A percentile compares a stretch with the other conserved stretches of the same genome.
These are phyloP conservation scores for Aspergillus caelatus DNA, from an alignment of 2,329 filamentous ascomycete species.

Conservation along the genomic window DNA sequence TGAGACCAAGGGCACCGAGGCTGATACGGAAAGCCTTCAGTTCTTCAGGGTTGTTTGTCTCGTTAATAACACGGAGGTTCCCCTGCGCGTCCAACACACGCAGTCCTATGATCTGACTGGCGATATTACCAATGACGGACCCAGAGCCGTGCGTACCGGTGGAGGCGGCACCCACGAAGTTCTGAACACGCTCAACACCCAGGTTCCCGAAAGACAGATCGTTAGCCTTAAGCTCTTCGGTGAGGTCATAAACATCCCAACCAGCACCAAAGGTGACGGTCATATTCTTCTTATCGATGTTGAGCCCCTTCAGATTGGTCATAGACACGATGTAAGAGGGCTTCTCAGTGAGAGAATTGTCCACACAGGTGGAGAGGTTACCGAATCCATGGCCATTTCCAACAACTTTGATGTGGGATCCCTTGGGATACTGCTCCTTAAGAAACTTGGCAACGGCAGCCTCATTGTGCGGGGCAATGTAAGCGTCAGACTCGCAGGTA, in stretches of 20 bases:
- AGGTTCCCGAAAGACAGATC: slow-evolving; percentile 19
- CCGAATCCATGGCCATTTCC: slow-evolving; percentile 25
- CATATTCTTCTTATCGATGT: slow-evolving; percentile 17
- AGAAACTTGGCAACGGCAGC: slow-evolving; percentile 13
- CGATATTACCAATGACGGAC: slow-evolving; percentile 13
- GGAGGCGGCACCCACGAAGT: slow-evolving; percentile 20
- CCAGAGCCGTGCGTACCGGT: slow-evolving; percentile 26
- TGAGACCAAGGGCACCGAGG: slow-evolving; percentile 24
- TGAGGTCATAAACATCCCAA: slow-evolving; percentile 24
- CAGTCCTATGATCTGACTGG: slow-evolving; percentile 13
- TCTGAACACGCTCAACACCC: slow-evolving; percentile 21
- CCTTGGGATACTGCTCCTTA: slow-evolving; percentile 15
- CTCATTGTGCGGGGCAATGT: slow-evolving; percentile 16
- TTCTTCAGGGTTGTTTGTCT: slow-evolving; percentile 16
- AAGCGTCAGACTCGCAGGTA: slow-evolving; percentile 18
- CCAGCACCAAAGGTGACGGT: slow-evolving; percentile 25
- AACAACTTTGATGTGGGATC: slow-evolving; percentile 20
- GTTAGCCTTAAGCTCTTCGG: slow-evolving; percentile 17
- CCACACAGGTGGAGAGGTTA: slow-evolving; percentile 22
- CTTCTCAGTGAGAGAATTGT: slow-evolving; percentile 13
- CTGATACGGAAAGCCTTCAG: slow-evolving; percentile 21
- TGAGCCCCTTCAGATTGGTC: slow-evolving; percentile 18
- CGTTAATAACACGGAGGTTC: slow-evolving; percentile 19
- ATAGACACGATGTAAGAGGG: slow-evolving; percentile 19
- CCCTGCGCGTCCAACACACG: no score